Conservation (phyloP, 768 basidiomycete genomes). For the Mycena venus region DNA sequence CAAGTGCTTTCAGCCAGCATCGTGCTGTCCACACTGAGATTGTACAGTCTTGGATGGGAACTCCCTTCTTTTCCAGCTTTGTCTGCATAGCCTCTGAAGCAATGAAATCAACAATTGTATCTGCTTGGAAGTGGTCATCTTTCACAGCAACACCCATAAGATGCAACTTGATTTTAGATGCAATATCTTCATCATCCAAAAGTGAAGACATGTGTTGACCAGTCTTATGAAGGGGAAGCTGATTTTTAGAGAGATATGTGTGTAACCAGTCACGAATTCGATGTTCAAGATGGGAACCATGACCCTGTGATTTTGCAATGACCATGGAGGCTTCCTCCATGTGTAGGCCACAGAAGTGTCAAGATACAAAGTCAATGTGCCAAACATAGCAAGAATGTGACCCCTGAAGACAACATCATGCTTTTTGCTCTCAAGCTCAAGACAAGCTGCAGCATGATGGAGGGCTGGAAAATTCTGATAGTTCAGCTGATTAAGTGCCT, state of each 20-base stretch:
- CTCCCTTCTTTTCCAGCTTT: background rate
- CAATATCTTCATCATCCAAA: too few relatives aligned
- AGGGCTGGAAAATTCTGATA: constrained; percentile 30
- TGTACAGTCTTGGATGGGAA: background rate
- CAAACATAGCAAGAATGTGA: constrained; percentile 47
- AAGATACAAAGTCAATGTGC: constrained; percentile 50
- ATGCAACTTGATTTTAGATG: too few relatives aligned
- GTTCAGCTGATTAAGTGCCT: constrained; percentile 19
- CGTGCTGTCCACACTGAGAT: background rate
- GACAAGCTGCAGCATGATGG: background rate
- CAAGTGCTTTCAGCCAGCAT: background rate
- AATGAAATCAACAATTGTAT: background rate
- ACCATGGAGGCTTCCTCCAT: constrained; percentile 50
- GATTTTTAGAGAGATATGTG: constrained; percentile 33
- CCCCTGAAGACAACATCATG: constrained; percentile 46
- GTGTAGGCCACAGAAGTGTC: constrained; percentile 44
- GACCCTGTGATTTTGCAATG: constrained; percentile 41
- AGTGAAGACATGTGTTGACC: constrained; percentile 35
- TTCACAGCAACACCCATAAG: too few relatives aligned
- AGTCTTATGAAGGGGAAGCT: constrained; percentile 44
- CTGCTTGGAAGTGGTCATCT: too few relatives aligned
- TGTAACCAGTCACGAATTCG: constrained; percentile 48
- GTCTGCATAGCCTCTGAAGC: background rate
- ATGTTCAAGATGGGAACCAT: constrained; percentile 42
- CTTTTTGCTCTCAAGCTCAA: constrained; percentile 36